Percentiles rank a stretch among this genome's conserved stretches.
phyloP scores from a whole-genome alignment of 805 yeast genomes.

The Danielozyma ontarioensis region DNA sequence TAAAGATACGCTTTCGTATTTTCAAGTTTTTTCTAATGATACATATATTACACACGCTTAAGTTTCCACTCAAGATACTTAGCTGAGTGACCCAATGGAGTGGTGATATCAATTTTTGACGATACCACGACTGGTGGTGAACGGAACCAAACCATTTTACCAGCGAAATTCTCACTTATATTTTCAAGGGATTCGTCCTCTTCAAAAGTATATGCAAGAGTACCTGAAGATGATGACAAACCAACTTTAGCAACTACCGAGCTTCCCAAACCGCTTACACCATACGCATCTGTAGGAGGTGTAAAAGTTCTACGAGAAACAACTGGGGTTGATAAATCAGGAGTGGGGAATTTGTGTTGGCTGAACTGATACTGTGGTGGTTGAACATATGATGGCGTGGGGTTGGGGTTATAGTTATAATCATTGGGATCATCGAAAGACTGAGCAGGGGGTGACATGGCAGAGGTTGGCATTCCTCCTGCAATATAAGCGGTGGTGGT shows the following conservation, averaged over 20 bases:
- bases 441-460: not conserved
- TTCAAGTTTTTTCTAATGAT: not conserved
- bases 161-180: constrained; percentile 1
- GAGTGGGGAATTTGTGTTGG: not conserved
- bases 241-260: no score
- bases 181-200: not conserved
- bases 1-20: not conserved
- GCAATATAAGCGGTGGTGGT: constrained; percentile 3
- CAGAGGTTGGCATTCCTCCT: not conserved
- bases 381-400: no score
- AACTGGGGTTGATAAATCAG: not conserved
- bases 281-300: not conserved
- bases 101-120: constrained; percentile 2
- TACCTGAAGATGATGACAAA: no score
- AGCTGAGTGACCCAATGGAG: constrained; percentile 11
- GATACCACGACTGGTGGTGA: constrained; percentile 11
- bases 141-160: constrained; percentile 14
- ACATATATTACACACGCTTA: not conserved
- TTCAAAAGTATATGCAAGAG: no score
- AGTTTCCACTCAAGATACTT: constrained; percentile 20
- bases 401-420: not conserved
- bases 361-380: not conserved
- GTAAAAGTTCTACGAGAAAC: not conserved
- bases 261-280: no score
- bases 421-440: not conserved